Percentiles rank a stretch among this genome's conserved stretches.
These are phyloP conservation scores for Yarrowia sp. DNA, from an alignment of 805 yeast genomes.

Conservation along the genomic window DNA sequence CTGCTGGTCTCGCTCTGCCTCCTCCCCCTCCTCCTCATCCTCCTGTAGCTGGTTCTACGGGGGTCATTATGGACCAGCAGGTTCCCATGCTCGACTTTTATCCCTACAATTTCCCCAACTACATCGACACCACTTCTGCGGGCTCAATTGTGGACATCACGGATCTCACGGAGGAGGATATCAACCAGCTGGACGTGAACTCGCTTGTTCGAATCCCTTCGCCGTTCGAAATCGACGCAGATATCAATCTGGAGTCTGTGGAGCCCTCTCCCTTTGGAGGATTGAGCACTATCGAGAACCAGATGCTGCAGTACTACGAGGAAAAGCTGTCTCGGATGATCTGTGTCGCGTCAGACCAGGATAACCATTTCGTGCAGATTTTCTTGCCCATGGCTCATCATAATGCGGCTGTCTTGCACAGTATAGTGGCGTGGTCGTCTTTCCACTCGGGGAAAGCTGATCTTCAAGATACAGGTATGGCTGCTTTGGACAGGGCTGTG, in stretches of 20 bases:
- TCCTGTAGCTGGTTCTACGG: slow-evolving; percentile 2
- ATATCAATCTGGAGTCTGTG: neutral
- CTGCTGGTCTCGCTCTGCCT: neutral
- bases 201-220: slow-evolving; percentile 31
- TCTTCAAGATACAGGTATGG: slow-evolving; percentile 47
- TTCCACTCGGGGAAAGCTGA: slow-evolving; percentile 48
- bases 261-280: slow-evolving; percentile 9
- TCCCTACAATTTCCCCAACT: neutral
- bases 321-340: slow-evolving; percentile 53
- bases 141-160: slow-evolving; percentile 25
- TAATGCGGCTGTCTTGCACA: slow-evolving; percentile 58
- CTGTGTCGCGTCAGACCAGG: slow-evolving; percentile 57
- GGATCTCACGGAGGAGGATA: slow-evolving; percentile 24
- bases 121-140: neutral
- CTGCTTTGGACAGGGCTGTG: slow-evolving; percentile 45
- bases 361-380: slow-evolving; percentile 60
- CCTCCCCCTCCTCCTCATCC: too few relatives aligned
- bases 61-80: neutral
- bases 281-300: neutral
- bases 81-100: neutral
- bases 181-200: slow-evolving; percentile 25
- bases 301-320: slow-evolving; percentile 47
- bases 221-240: slow-evolving; percentile 21
- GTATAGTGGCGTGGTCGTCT: slow-evolving; percentile 65
- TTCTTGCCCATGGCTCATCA: slow-evolving; percentile 61